Conservation (phyloP, 768 basidiomycete genomes). For the Steccherinum ochraceum region DNA sequence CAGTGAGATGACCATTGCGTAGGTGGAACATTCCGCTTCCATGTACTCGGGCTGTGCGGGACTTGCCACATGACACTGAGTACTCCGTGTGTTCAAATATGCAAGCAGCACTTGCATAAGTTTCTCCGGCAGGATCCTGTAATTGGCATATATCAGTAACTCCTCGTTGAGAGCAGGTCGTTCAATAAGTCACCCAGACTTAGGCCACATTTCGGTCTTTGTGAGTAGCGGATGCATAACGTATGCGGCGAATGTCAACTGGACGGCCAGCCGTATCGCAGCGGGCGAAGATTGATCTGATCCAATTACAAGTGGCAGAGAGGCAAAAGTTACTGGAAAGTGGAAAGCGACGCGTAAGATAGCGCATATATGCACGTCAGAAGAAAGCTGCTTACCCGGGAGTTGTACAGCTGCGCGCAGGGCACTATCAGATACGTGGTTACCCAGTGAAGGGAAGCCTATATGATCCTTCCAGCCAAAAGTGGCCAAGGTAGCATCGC, state of each 20-base stretch:
- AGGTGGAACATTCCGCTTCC: not conserved
- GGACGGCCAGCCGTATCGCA: constrained; percentile 51
- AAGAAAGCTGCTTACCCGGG: constrained; percentile 40
- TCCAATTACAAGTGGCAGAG: constrained; percentile 35
- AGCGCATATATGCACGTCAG: not conserved
- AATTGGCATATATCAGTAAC: not conserved
- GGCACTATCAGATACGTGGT: constrained; percentile 42
- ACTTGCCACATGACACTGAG: not conserved
- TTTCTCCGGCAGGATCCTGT: constrained; percentile 1
- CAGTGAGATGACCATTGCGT: constrained; percentile 26
- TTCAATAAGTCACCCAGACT: constrained; percentile 11
- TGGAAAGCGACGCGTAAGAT: constrained; percentile 8
- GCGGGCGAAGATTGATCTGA: constrained; percentile 53
- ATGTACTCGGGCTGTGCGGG: not conserved
- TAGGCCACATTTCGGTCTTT: constrained; percentile 17
- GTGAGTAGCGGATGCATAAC: constrained; percentile 42
- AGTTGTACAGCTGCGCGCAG: constrained; percentile 60
- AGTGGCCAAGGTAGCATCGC: constrained; percentile 21
- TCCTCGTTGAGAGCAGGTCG: not conserved
- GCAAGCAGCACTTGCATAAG: not conserved
- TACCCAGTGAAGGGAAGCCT: constrained; percentile 22
- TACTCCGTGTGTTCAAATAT: not conserved
- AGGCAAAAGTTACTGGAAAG: constrained; percentile 50
- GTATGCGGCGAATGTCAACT: constrained; percentile 47
- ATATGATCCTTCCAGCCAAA: not conserved